A percentile compares a stretch with the other conserved stretches of the same genome.
Evolutionary conservation across 306 rosid species (phyloP).

Genomic region (Vachellia collinsii): DNA sequence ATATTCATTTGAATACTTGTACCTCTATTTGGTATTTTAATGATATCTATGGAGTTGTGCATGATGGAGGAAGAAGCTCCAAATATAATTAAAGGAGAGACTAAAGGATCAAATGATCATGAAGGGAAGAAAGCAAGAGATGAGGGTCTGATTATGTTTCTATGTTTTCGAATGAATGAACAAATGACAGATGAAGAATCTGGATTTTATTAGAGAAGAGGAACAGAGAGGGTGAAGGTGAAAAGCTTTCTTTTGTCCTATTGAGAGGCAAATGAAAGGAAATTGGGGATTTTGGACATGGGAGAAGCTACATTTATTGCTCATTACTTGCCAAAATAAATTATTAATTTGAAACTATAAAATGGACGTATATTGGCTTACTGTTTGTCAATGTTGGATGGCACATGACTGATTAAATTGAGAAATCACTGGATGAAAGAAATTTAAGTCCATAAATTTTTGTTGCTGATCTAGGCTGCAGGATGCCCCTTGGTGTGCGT

Average conservation of each 20-base stretch:
- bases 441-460: neutral
- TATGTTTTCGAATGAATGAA: no score
- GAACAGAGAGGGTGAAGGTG: no score
- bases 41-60: neutral
- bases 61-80: neutral
- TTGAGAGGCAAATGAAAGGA: neutral
- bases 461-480: neutral
- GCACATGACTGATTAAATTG: neutral
- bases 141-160: no score
- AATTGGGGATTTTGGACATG: neutral
- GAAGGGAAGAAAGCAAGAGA: no score
- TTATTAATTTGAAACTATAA: neutral
- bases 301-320: neutral
- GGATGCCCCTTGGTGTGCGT: neutral
- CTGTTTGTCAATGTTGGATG: neutral
- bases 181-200: no score
- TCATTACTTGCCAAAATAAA: neutral
- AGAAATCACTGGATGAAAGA: neutral
- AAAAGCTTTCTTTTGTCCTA: neutral
- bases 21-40: slow-evolving; percentile 22
- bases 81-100: no score
- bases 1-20: neutral
- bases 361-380: neutral
- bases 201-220: no score
- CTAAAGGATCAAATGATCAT: no score